Evolutionary conservation across 2,329 filamentous ascomycete species (phyloP).

Genomic region (Ascomycota sp.): DNA sequence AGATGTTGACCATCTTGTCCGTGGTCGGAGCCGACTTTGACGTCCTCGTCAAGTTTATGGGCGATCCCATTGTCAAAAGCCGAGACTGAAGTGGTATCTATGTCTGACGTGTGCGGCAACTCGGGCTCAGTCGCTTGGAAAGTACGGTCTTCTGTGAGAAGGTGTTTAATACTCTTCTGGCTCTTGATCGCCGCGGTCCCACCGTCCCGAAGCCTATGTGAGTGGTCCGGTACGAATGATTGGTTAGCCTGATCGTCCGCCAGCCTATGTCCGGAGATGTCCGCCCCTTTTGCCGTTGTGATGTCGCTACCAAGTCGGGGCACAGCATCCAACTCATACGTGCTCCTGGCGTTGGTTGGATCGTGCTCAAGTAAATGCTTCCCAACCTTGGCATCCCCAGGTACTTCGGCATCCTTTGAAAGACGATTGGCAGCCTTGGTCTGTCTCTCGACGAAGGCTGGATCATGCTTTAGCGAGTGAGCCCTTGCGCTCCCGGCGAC

Average conservation of each 20-base stretch:
- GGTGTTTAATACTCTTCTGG: background rate
- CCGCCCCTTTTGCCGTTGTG: background rate
- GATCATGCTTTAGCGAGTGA: slow-evolving; percentile 3
- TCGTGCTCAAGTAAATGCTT: slow-evolving; percentile 3
- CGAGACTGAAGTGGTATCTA: no score
- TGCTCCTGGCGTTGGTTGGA: background rate
- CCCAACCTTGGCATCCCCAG: background rate
- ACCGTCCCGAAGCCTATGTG: no score
- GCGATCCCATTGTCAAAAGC: no score
- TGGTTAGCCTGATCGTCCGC: background rate
- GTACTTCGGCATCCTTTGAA: slow-evolving; percentile 1
- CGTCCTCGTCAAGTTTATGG: no score
- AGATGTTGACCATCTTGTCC: no score
- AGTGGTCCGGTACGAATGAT: no score
- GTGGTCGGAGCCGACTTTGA: no score
- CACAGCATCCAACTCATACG: background rate
- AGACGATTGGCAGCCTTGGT: slow-evolving; percentile 2
- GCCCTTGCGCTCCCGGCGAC: background rate
- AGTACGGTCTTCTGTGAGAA: background rate
- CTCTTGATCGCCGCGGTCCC: no score
- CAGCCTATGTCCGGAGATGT: slow-evolving; percentile 1
- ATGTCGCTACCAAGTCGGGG: slow-evolving; percentile 3
- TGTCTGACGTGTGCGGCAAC: no score
- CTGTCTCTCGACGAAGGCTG: slow-evolving; percentile 1
- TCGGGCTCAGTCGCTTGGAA: no score